These are phyloP conservation scores for Ophiocordyceps unilateralis DNA, from an alignment of 2,329 filamentous ascomycete genomes.

Conservation along the genomic window DNA sequence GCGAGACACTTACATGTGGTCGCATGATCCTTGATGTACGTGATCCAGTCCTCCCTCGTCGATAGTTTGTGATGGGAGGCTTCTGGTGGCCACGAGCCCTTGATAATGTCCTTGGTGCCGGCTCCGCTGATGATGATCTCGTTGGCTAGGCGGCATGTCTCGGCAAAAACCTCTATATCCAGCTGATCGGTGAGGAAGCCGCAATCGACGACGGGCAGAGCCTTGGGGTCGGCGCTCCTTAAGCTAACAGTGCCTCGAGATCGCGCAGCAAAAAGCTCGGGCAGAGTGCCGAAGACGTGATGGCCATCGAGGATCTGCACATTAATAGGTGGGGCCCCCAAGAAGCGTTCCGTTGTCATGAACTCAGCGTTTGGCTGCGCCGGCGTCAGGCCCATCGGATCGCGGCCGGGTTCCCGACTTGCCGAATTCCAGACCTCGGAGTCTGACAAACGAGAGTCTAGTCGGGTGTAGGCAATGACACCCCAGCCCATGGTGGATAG, in stretches of 20 bases:
- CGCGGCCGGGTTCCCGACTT: conserved; percentile 29
- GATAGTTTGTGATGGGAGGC: conserved; percentile 33
- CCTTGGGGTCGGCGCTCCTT: conserved; percentile 25
- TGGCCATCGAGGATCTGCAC: conserved; percentile 34
- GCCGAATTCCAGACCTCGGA: conserved; percentile 36
- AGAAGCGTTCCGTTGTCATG: conserved; percentile 45
- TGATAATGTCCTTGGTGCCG: conserved; percentile 40
- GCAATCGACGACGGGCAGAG: conserved; percentile 39
- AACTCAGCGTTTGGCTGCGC: conserved; percentile 44
- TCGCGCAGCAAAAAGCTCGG: conserved; percentile 38
- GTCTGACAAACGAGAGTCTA: conserved; percentile 39
- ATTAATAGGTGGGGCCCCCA: conserved; percentile 38
- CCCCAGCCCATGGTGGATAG: conserved; percentile 47
- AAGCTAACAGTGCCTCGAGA: conserved; percentile 38
- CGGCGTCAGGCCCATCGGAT: conserved; percentile 42
- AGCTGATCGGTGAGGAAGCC: conserved; percentile 39
- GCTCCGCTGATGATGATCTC: conserved; percentile 40
- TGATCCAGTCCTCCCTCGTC: conserved; percentile 38
- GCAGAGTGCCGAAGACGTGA: conserved; percentile 39
- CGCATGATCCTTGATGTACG: conserved; percentile 38
- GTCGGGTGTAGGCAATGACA: conserved; percentile 41
- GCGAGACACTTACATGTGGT: conserved; percentile 34
- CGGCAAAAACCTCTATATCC: conserved; percentile 39
- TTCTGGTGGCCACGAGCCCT: conserved; percentile 39
- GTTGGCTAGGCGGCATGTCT: conserved; percentile 40